A percentile compares a stretch with the other conserved stretches of the same genome.
phyloP scores from a whole-genome alignment of 176 grass and related monocot genomes.

The Neostapfia colusana region DNA sequence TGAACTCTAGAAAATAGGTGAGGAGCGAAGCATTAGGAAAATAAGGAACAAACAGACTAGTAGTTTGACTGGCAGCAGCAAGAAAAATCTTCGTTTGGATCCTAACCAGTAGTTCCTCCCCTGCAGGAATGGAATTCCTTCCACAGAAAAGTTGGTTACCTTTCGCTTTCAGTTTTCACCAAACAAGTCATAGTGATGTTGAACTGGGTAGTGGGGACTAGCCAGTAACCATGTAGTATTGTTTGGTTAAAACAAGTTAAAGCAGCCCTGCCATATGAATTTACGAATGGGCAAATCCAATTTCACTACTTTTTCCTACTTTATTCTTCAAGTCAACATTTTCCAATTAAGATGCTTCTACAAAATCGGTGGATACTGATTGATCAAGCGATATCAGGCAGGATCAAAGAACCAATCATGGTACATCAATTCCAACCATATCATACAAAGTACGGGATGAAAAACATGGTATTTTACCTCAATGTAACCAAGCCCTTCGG shows the following conservation, averaged over 20 bases:
- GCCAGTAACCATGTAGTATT: not conserved
- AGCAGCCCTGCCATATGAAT: not conserved
- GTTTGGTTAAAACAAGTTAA: slow-evolving; percentile 16
- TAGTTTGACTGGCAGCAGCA: too few species aligned
- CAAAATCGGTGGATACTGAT: slow-evolving; percentile 20
- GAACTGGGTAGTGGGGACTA: not conserved
- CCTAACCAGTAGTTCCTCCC: not conserved
- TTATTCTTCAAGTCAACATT: not conserved
- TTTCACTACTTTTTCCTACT: not conserved
- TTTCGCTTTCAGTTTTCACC: slow-evolving; percentile 32
- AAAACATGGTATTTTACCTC: slow-evolving; percentile 54
- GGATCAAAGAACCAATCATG: slow-evolving; percentile 12
- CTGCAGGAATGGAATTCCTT: not conserved
- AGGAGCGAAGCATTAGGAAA: slow-evolving; percentile 13
- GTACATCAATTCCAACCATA: not conserved
- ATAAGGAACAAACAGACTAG: not conserved
- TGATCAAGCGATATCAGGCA: slow-evolving; percentile 1
- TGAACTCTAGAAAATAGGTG: not conserved
- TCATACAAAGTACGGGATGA: not conserved
- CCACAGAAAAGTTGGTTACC: slow-evolving; percentile 22
- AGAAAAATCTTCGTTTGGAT: too few species aligned
- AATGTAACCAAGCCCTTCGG: slow-evolving; percentile 91
- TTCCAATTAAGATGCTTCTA: slow-evolving; percentile 5
- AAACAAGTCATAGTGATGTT: slow-evolving; percentile 1
- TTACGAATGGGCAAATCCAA: not conserved